phyloP scores from a whole-genome alignment of 768 basidiomycete genomes.

The Tricholoma terreum region DNA sequence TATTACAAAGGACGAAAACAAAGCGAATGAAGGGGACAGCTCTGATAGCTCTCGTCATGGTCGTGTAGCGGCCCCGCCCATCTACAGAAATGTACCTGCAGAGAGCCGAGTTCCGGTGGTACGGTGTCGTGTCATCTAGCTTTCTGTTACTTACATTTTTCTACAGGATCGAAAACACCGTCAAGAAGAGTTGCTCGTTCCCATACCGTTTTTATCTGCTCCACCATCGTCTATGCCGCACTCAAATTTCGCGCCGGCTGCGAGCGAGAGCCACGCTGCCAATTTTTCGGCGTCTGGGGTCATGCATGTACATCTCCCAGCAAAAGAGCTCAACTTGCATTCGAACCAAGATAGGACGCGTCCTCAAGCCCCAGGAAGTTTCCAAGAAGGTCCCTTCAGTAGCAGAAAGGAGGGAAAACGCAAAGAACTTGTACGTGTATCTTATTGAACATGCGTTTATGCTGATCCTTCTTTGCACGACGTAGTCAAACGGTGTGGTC shows the following conservation, averaged over 20 bases:
- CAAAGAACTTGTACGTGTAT: constrained; percentile 8
- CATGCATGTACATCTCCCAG: constrained; percentile 17
- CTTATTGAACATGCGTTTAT: background rate
- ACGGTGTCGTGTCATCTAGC: background rate
- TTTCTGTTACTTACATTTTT: background rate
- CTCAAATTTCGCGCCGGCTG: background rate
- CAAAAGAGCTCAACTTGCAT: constrained; percentile 13
- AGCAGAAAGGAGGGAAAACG: constrained; percentile 9
- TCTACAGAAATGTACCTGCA: constrained; percentile 33
- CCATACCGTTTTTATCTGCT: constrained; percentile 1
- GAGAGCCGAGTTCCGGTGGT: constrained; percentile 10
- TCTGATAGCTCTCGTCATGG: constrained; percentile 31
- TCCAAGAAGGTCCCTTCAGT: constrained; percentile 2
- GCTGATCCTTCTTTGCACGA: background rate
- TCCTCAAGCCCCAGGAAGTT: constrained; percentile 9
- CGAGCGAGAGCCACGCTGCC: constrained; percentile 8
- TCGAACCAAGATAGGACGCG: constrained; percentile 7
- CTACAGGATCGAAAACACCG: constrained; percentile 10
- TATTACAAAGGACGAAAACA: constrained; percentile 5
- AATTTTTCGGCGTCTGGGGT: background rate
- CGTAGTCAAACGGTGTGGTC: background rate
- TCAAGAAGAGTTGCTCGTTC: constrained; percentile 1
- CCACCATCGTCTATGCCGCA: constrained; percentile 3
- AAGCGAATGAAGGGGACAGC: constrained; percentile 15
- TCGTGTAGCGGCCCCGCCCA: constrained; percentile 6